Evolutionary conservation across 2,329 filamentous ascomycete species (phyloP), one percentile per base, ranked within the genome.

Genomic region (Clonostachys chloroleuca): DNA sequence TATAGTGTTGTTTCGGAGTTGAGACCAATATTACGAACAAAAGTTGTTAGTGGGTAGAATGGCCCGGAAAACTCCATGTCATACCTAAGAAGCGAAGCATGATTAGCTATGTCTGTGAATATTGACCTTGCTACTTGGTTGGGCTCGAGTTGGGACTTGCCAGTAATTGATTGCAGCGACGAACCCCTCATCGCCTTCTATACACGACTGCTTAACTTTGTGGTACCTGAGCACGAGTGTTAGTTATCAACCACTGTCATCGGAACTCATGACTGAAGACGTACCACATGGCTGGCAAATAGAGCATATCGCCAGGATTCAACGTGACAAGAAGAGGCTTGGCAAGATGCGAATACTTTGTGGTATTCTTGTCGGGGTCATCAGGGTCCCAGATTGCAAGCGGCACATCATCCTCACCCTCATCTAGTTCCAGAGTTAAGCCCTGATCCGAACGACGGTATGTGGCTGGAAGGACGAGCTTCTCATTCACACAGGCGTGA

Each of bases 91-190:
- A 9, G 30, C 18, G n/a, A 14, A 42, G 16, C 20, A 17, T 18
- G 20, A 16, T 43, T 13, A 18, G 24, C 42, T 30, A 30, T 30
- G 3, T 10, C 9, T 30, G 24, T 3, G 24, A 30, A 30, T 10
- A 30, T 10, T 10, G 24, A 30, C 24, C 9, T 30, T 30, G 10
- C 24, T 30, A 30, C 24, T 3, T 10, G 24, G 24, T 10, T 4
- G 9, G 24, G 5, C 24, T 30, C 9, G 24, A 30, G 24, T 30
- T 30, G 34, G 46, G 12, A 56, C 70, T 59, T 64, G 86, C 86
- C 89, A 94, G 63, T 92, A 92, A 58, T 94, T 94, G 36, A 91
- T 83, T 2, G 89, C 87, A 47, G 87, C 81, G 40, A 87, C 89
- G 34, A 92, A 81, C 0, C 84, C 85, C 52, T 91, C 86, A 1